Percentiles rank a stretch among this genome's conserved stretches.
phyloP scores from a whole-genome alignment of 2,329 filamentous ascomycete species.

The Plenodomus tracheiphilus region DNA sequence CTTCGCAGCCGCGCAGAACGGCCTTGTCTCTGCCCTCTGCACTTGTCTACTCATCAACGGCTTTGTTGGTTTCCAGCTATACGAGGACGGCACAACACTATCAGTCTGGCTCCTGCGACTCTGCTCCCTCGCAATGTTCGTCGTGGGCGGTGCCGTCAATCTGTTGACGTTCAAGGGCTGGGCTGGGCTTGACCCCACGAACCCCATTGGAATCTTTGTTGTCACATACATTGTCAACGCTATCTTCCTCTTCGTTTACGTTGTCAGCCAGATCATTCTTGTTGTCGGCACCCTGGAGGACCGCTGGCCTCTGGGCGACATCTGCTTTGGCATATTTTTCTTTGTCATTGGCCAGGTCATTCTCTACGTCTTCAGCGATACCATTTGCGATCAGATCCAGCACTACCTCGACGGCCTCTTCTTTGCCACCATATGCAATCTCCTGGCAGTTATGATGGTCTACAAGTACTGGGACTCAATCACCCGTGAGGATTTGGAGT shows the following conservation, averaged over 20 bases:
- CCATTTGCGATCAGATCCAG: slow-evolving; percentile 79
- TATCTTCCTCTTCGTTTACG: slow-evolving; percentile 81
- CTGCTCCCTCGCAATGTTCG: slow-evolving; percentile 78
- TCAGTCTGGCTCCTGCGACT: slow-evolving; percentile 91
- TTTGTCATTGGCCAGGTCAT: slow-evolving; percentile 91
- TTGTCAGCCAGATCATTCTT: slow-evolving; percentile 83
- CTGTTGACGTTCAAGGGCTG: slow-evolving; percentile 91
- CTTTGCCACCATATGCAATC: slow-evolving; percentile 90
- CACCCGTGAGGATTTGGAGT: slow-evolving; percentile 96
- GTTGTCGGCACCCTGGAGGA: slow-evolving; percentile 90
- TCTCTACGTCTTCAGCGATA: slow-evolving; percentile 84
- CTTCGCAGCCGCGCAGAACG: slow-evolving; percentile 86
- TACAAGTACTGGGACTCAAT: slow-evolving; percentile 99
- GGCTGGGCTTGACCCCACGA: slow-evolving; percentile 81
- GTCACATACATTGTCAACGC: slow-evolving; percentile 91
- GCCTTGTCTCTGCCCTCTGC: slow-evolving; percentile 80
- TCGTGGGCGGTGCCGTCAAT: slow-evolving; percentile 82
- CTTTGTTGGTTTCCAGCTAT: slow-evolving; percentile 97
- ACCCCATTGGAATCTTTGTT: slow-evolving; percentile 86
- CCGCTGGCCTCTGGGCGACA: slow-evolving; percentile 92
- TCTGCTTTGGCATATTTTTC: slow-evolving; percentile 86
- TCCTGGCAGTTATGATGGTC: slow-evolving; percentile 98
- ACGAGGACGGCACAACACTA: slow-evolving; percentile 92
- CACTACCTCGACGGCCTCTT: slow-evolving; percentile 96
- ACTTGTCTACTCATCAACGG: slow-evolving; percentile 94